These are phyloP conservation scores for Pseudofabraea citricarpa DNA, from an alignment of 2,329 filamentous ascomycete genomes.

Conservation along the genomic window DNA sequence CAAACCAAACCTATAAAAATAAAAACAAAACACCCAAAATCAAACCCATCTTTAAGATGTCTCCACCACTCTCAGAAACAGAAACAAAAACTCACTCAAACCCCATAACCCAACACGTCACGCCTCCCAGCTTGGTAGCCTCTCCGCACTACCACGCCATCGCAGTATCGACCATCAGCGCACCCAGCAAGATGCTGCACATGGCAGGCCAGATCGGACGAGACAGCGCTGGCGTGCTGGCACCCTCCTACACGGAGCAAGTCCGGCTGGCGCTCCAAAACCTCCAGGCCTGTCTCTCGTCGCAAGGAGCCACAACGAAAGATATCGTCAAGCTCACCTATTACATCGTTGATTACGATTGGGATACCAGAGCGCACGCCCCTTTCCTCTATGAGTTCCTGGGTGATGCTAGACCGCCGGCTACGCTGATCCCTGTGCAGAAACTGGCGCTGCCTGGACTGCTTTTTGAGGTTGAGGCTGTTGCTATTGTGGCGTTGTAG, in stretches of 20 bases:
- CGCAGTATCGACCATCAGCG: not conserved
- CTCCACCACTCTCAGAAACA: no score
- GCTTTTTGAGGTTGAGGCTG: conserved; percentile 1
- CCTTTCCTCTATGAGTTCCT: not conserved
- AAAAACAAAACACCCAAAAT: no score
- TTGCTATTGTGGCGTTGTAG: not conserved
- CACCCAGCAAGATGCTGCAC: not conserved
- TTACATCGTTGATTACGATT: conserved; percentile 1
- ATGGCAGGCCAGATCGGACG: conserved; percentile 1
- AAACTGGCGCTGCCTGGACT: not conserved
- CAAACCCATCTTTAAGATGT: no score
- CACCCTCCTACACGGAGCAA: not conserved
- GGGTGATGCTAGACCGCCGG: not conserved
- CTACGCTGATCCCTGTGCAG: not conserved
- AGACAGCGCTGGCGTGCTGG: not conserved
- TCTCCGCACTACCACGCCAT: conserved; percentile 1
- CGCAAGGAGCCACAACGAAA: not conserved
- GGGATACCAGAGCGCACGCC: not conserved
- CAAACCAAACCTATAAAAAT: no score
- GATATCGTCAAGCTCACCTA: conserved; percentile 1
- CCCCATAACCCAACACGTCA: not conserved
- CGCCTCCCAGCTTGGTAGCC: not conserved
- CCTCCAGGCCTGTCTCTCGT: not conserved
- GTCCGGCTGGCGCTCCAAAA: not conserved
- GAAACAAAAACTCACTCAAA: no score